Evolutionary conservation across 2,329 filamentous ascomycete species (phyloP).

Genomic region (Botryotinia calthae): DNA sequence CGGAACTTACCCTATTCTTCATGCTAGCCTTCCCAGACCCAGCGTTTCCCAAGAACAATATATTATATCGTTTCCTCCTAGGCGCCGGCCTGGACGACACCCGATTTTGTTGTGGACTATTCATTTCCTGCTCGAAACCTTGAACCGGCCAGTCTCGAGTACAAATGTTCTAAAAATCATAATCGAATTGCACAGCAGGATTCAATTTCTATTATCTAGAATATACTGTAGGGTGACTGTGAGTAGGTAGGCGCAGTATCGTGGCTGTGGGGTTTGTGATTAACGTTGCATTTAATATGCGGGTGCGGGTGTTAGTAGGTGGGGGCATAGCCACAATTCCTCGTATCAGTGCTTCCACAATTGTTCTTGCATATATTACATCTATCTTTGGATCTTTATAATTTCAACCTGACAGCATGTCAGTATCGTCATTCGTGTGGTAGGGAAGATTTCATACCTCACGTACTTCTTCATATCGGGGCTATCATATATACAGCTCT

Average conservation of each 20-base stretch:
- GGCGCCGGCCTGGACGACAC: not conserved
- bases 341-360: not conserved
- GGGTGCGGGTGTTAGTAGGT: not conserved
- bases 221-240: not conserved
- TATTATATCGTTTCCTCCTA: not conserved
- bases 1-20: not conserved
- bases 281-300: not conserved
- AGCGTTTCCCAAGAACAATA: not conserved
- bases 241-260: not conserved
- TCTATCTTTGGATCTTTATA: not conserved
- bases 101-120: not conserved
- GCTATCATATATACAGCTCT: not conserved
- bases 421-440: too few relatives aligned
- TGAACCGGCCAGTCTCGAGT: not conserved
- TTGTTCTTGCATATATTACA: not conserved
- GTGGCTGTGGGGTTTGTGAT: not conserved
- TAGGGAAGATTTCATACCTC: not conserved
- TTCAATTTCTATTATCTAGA: not conserved
- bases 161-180: not conserved
- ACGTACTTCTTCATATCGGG: not conserved
- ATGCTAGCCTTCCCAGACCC: conserved; percentile 7
- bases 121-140: not conserved
- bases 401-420: not conserved
- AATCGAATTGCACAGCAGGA: not conserved
- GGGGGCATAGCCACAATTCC: conserved; percentile 18